Evolutionary conservation across 1,284 basidiomycete species (phyloP), one percentile per base, ranked within the genome.

Genomic region (Irpex sp.): DNA sequence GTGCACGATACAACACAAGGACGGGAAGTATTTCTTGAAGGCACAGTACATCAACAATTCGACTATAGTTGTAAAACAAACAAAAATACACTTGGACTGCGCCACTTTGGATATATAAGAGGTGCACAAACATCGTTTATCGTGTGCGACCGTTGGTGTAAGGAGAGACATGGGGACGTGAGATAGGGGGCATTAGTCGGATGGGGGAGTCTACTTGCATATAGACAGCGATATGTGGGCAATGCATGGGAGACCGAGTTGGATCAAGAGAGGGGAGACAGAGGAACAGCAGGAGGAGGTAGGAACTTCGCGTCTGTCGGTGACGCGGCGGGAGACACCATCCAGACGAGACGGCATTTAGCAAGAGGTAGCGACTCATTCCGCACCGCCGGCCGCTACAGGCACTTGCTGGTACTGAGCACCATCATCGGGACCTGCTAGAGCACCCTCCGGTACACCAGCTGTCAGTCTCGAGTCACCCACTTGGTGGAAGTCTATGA

Each of bases 401-500:
- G 68, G 64, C 6, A 66, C 58, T 5, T 9, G 15, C 5, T 68
- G 68, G 17, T 63, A 65, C 4, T 62, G 64, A 46, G 57, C 59
- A 4, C 70, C 68, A 62, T 76, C 76, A 31, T 87, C 85, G 26
- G 86, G 84, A 5, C 84, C 88, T 33, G 88, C 83, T 62, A 90
- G 77, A 26, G 88, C 83, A 58, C 89, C 88, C 71, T 86, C 82
- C 31, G 88, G 82, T 26, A 87, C 73, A 54, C 74, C 77, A 49
- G 75, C 67, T 33, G 77, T 71, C 7, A 76, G 74, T 11, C 75
- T 68, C 53, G 81, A 70, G 61, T 89, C 86, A 33, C 82, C 83
- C 49, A 89, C 86, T 76, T 91, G 89, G 70, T 92, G 90, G 81
- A 92, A 92, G 70, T 92, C 89, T 92, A 65, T n/a, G 59, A 59